Evolutionary conservation across 2,329 filamentous ascomycete species (phyloP), one percentile per base, ranked within the genome.

Genomic region (Clonostachys solani): DNA sequence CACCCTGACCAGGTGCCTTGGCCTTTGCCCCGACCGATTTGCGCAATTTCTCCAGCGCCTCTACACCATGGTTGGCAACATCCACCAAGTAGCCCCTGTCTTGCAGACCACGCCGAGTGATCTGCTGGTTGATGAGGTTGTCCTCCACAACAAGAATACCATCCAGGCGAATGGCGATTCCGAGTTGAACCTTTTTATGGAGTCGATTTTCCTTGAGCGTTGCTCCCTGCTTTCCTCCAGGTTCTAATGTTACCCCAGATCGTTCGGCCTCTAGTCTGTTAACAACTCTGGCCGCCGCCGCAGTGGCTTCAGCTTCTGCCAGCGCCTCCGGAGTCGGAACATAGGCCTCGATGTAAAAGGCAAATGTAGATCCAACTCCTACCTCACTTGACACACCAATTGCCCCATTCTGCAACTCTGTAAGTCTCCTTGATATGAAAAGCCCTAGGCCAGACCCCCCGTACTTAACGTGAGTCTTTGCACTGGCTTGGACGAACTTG

Each of bases 341-440:
- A 51, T 68, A 68, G 0, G 83, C 77, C 54, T 84, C 81, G 49
- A 90, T 78, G 61, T 87, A 90, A 61, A 92, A 90, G 1, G 82
- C 83, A 63, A 91, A 91, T 0, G 81, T 88, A 52, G 83, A 87
- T 2, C 87, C 87, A n/a, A 81, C 76, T 2, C 84, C 86, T 3
- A 80, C 73, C 51, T 81, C 71, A n/a, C 83, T 86, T 2, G 78
- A 73, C 6, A 92, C 84, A 3, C 87, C 88, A 42, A 94, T 91
- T 50, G 88, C 83, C 5, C 89, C 89, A 17, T 87, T 87, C 60
- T 92, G 87, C 12, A 92, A 70, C 60, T 92, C 88, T 0, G 87
- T 89, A n/a, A 94, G 73, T 47, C 88, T 81, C 19, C 87, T 78
- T 36, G 84, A 88, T 53, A 92, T 92, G 62, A 91, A 92, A 0